Evolutionary conservation across 2,329 filamentous ascomycete species (phyloP).

Genomic region (Aspergillus persii): DNA sequence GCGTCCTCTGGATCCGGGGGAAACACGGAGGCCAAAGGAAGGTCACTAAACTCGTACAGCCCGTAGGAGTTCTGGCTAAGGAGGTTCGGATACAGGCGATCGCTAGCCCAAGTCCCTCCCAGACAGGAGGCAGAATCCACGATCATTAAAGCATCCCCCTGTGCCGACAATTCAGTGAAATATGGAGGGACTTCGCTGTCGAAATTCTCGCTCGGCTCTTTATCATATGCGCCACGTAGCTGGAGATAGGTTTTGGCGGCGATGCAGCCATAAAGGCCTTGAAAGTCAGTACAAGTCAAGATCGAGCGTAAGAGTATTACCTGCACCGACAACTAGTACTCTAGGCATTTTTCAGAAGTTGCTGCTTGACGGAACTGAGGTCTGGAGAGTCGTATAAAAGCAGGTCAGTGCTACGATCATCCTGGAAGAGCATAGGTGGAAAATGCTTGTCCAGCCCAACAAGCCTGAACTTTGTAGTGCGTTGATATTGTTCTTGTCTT

Average conservation of each 20-base stretch:
- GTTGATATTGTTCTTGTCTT: background rate
- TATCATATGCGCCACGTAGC: slow-evolving; percentile 5
- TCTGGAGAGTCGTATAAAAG: background rate
- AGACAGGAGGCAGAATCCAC: slow-evolving; percentile 24
- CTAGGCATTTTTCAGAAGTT: background rate
- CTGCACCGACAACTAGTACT: background rate
- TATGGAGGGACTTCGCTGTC: slow-evolving; percentile 5
- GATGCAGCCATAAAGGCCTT: slow-evolving; percentile 25
- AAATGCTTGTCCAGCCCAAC: too few relatives aligned
- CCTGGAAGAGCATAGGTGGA: too few relatives aligned
- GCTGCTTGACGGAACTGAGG: too few relatives aligned
- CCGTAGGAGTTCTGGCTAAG: slow-evolving; percentile 29
- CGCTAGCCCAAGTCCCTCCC: slow-evolving; percentile 28
- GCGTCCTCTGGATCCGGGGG: slow-evolving; percentile 8
- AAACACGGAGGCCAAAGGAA: slow-evolving; percentile 17
- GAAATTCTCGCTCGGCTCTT: slow-evolving; percentile 8
- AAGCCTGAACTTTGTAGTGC: too few relatives aligned
- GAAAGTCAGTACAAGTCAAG: background rate
- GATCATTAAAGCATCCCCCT: slow-evolving; percentile 16
- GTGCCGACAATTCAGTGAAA: slow-evolving; percentile 6
- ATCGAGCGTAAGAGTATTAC: background rate
- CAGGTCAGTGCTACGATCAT: background rate
- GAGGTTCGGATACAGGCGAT: slow-evolving; percentile 29
- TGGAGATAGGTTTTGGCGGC: slow-evolving; percentile 31
- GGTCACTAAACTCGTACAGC: slow-evolving; percentile 29